Percentiles rank a stretch among this genome's conserved stretches.
Evolutionary conservation across 345 rosid species (phyloP).

Genomic region (Salix udensis): DNA sequence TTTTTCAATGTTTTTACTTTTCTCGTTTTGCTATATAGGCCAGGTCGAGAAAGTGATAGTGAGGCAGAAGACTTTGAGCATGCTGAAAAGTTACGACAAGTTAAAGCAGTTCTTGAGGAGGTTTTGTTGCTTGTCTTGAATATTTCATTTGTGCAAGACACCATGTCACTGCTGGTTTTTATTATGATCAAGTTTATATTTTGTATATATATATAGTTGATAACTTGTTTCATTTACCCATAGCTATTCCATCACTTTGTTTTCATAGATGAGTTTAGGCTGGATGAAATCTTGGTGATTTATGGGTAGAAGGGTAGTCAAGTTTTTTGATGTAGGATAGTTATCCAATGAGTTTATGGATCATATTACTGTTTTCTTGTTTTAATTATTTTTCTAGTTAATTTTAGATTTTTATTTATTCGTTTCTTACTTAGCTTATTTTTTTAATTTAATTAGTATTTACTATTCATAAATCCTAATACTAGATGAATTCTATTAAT

Average conservation of each 20-base stretch:
- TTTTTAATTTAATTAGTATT: no score
- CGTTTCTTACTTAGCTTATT: no score
- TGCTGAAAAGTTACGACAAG: slow-evolving; percentile 99
- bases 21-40: slow-evolving; percentile 38
- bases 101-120: slow-evolving; percentile 99
- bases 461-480: no score
- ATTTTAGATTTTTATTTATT: no score
- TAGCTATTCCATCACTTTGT: not conserved
- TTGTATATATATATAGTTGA: not conserved
- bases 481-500: no score
- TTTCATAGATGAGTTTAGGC: not conserved
- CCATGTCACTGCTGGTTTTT: no score
- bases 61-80: slow-evolving; percentile 99
- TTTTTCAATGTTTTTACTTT: not conserved
- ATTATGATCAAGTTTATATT: not conserved
- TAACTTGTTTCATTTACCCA: not conserved
- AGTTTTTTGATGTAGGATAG: not conserved
- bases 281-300: not conserved
- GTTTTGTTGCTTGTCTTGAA: slow-evolving; percentile 34
- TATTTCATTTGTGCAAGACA: not conserved
- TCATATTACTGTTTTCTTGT: no score
- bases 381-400: no score
- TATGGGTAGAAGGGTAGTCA: not conserved
- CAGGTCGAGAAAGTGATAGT: slow-evolving; percentile 92
- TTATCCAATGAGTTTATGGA: no score